These are phyloP conservation scores for Candida smagusa DNA, from an alignment of 1,139 yeast species.

Conservation along the genomic window DNA sequence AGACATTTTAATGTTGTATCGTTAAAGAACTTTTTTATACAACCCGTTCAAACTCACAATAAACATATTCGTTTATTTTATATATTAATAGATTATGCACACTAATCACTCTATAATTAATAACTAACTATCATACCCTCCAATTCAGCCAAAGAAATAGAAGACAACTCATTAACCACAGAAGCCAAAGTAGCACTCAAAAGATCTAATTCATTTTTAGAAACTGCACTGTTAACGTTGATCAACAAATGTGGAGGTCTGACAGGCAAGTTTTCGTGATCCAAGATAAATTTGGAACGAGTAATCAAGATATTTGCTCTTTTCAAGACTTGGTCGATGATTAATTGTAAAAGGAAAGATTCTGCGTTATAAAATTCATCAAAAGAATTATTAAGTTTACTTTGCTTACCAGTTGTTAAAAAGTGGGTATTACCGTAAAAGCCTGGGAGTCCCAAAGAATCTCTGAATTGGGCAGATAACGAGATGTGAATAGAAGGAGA, in stretches of 20 bases:
- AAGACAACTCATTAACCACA: slow-evolving; percentile 1
- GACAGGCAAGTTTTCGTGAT: slow-evolving; percentile 75
- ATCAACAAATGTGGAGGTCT: slow-evolving; percentile 66
- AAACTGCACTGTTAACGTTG: slow-evolving; percentile 54
- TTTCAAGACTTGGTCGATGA: slow-evolving; percentile 52
- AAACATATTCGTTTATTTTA: background rate
- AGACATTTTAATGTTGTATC: too few species aligned
- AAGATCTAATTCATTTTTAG: slow-evolving; percentile 47
- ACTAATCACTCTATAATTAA: background rate
- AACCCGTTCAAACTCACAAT: too few species aligned
- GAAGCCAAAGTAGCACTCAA: slow-evolving; percentile 13
- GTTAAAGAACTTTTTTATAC: too few species aligned
- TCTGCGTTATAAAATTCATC: slow-evolving; percentile 54
- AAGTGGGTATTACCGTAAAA: slow-evolving; percentile 45
- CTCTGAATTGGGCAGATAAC: slow-evolving; percentile 43
- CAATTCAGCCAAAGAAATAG: too few species aligned
- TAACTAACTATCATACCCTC: background rate
- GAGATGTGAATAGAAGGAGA: slow-evolving; percentile 71
- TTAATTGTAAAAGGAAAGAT: slow-evolving; percentile 57
- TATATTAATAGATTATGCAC: slow-evolving; percentile 4
- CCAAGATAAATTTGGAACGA: slow-evolving; percentile 65
- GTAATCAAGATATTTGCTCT: slow-evolving; percentile 60
- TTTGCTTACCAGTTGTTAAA: slow-evolving; percentile 37
- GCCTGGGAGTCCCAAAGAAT: slow-evolving; percentile 40
- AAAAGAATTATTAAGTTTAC: slow-evolving; percentile 32